phyloP scores from a whole-genome alignment of 495 filamentous ascomycete genomes.

The Penicillium bialowiezense region DNA sequence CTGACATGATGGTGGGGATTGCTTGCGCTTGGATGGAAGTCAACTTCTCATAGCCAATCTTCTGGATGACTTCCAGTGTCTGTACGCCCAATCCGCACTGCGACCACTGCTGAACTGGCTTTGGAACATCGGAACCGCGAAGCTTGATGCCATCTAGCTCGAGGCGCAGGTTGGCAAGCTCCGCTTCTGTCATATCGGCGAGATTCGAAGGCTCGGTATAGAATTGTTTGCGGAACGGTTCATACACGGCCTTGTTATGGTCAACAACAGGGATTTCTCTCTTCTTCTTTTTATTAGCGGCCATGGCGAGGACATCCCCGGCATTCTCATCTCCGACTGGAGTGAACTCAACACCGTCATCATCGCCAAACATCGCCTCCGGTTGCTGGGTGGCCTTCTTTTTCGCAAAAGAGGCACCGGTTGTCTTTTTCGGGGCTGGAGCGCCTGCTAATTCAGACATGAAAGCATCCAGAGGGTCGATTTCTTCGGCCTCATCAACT shows the following conservation, averaged over 20 bases:
- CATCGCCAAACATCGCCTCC: slow-evolving; percentile 82
- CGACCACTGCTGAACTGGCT: slow-evolving; percentile 93
- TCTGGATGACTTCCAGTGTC: slow-evolving; percentile 82
- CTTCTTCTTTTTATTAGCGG: slow-evolving; percentile 84
- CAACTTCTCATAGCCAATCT: slow-evolving; percentile 80
- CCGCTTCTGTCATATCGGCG: slow-evolving; percentile 78
- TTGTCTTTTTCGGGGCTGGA: slow-evolving; percentile 38
- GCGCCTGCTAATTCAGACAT: slow-evolving; percentile 77
- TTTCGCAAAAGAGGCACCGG: slow-evolving; percentile 43
- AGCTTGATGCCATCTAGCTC: slow-evolving; percentile 97
- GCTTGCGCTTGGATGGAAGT: slow-evolving; percentile 96
- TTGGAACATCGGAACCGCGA: slow-evolving; percentile 78
- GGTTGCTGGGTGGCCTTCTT: slow-evolving; percentile 55
- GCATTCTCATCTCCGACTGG: slow-evolving; percentile 68
- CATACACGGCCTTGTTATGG: slow-evolving; percentile 80
- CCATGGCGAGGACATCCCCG: slow-evolving; percentile 82
- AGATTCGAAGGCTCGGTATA: slow-evolving; percentile 88
- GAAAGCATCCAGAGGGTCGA: slow-evolving; percentile 93
- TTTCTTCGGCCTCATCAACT: slow-evolving; percentile 62
- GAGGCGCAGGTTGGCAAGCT: slow-evolving; percentile 74
- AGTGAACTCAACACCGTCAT: slow-evolving; percentile 73
- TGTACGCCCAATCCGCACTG: slow-evolving; percentile 87
- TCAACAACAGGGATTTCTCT: slow-evolving; percentile 88
- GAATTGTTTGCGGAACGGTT: slow-evolving; percentile 87
- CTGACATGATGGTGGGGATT: slow-evolving; percentile 92